phyloP scores from a whole-genome alignment of 2,329 filamentous ascomycete genomes.

The Capronia americana region DNA sequence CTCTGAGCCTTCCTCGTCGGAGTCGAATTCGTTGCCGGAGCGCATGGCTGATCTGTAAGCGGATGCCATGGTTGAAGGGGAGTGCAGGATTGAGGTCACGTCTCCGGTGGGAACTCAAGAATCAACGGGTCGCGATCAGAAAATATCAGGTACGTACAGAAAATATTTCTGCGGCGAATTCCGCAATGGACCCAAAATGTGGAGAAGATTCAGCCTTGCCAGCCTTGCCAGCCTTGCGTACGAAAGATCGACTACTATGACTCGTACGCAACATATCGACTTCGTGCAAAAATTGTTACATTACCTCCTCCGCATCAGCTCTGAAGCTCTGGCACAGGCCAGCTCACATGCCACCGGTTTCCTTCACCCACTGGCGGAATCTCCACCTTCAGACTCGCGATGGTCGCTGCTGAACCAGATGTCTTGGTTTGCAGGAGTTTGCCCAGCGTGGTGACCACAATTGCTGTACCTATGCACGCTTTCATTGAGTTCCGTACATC shows the following conservation, averaged over 20 bases:
- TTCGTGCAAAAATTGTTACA: background rate
- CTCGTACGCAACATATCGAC: too few species aligned
- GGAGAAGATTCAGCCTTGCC: background rate
- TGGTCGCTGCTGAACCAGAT: background rate
- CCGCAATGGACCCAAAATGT: background rate
- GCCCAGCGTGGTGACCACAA: conserved; percentile 67
- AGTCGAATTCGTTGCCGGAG: conserved; percentile 37
- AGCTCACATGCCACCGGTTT: conserved; percentile 54
- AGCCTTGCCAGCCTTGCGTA: background rate
- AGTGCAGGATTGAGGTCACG: background rate
- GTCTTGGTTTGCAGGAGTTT: conserved; percentile 57
- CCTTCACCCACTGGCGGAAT: conserved; percentile 44
- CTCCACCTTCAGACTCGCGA: conserved; percentile 27
- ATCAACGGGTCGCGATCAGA: background rate
- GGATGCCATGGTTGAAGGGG: conserved; percentile 55
- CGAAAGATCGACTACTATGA: too few species aligned
- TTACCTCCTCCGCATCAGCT: conserved; percentile 2
- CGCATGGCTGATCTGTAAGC: conserved; percentile 61
- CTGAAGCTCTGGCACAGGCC: conserved; percentile 51
- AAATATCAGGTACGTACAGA: background rate
- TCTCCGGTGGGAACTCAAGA: background rate
- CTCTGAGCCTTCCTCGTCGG: conserved; percentile 42
- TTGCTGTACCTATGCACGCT: conserved; percentile 72
- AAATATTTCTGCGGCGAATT: background rate
- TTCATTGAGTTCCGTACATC: conserved; percentile 67